Conservation (phyloP, 441 rosid genomes). For the Kokia cookei region DNA sequence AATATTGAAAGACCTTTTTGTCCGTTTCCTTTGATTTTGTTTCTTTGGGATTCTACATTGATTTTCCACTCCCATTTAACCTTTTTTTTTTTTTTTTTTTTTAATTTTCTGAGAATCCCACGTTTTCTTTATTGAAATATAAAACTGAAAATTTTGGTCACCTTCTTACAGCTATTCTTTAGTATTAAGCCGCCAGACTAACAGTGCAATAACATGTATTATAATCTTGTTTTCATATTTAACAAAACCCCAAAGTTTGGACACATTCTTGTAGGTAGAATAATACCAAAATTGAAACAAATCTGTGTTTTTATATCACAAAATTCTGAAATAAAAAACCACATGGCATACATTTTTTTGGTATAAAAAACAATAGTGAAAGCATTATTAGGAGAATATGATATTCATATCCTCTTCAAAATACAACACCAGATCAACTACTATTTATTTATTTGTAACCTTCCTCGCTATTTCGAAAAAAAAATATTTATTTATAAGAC, state of each 20-base stretch:
- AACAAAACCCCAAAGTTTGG: background rate
- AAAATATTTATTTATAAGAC: too few species aligned
- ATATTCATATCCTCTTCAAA: too few species aligned
- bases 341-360: background rate
- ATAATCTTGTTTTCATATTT: background rate
- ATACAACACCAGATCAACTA: too few species aligned
- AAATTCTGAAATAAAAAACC: background rate
- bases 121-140: background rate
- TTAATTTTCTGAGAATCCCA: background rate
- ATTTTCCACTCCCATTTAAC: background rate
- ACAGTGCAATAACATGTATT: background rate
- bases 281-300: background rate
- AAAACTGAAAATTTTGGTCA: background rate
- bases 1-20: slow-evolving; percentile 3
- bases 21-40: background rate
- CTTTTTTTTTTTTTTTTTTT: too few species aligned
- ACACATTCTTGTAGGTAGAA: background rate
- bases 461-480: too few species aligned
- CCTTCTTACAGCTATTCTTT: background rate
- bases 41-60: background rate
- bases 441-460: too few species aligned
- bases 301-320: background rate
- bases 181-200: background rate
- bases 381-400: too few species aligned
- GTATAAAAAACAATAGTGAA: background rate